Percentiles rank a stretch among this genome's conserved stretches.
These are phyloP conservation scores for Cystobasidiaceae sp. DNA, from an alignment of 1,284 basidiomycete species.

Conservation along the genomic window DNA sequence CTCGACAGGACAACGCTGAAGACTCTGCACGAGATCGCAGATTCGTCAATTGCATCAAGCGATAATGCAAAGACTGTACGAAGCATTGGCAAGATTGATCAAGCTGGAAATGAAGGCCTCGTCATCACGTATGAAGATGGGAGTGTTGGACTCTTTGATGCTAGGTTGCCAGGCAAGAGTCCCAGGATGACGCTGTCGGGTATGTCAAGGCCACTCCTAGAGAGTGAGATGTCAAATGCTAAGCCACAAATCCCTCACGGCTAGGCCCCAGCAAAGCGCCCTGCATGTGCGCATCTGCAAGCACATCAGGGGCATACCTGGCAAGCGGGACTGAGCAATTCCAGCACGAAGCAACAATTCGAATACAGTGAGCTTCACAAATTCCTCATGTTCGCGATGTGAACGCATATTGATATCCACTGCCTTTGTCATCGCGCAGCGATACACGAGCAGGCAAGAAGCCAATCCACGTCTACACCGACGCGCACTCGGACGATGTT, in stretches of 20 bases:
- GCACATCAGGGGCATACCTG: constrained; percentile 33
- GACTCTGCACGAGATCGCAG: constrained; percentile 30
- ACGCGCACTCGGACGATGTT: constrained; percentile 53
- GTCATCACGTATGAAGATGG: constrained; percentile 26
- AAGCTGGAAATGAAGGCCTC: neutral
- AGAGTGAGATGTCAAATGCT: constrained; percentile 29
- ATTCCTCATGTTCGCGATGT: neutral
- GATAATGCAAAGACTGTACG: constrained; percentile 22
- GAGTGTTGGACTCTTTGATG: constrained; percentile 35
- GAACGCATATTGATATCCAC: too few species aligned
- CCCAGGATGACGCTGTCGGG: constrained; percentile 33
- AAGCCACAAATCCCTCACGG: neutral
- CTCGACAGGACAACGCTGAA: constrained; percentile 33
- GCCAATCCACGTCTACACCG: constrained; percentile 49
- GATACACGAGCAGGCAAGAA: constrained; percentile 46
- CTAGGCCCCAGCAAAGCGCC: constrained; percentile 35
- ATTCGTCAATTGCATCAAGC: constrained; percentile 32
- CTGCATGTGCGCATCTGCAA: constrained; percentile 34
- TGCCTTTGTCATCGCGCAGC: constrained; percentile 39
- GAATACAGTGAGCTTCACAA: constrained; percentile 47
- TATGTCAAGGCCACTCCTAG: too few species aligned
- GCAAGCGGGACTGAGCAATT: constrained; percentile 51
- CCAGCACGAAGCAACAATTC: constrained; percentile 50
- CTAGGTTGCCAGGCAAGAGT: constrained; percentile 33
- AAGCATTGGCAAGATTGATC: constrained; percentile 4